Conservation (phyloP, 2,329 filamentous ascomycete species). For the Endoconidiophora laricicola region DNA sequence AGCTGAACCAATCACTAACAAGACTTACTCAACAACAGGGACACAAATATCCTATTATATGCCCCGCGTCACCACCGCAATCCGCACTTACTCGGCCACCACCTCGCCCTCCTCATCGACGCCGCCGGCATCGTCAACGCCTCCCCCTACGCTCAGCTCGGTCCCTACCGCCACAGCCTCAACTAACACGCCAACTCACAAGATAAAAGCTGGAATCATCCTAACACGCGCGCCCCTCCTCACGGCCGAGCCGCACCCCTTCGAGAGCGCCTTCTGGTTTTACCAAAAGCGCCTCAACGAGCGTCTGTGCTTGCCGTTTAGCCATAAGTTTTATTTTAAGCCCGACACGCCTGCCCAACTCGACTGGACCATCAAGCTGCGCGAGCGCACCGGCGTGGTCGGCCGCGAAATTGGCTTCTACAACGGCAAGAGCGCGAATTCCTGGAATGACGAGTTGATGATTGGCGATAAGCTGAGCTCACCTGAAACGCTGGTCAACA, state of each 20-base stretch:
- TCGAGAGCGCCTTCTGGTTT: constrained; percentile 87
- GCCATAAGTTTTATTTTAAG: constrained; percentile 88
- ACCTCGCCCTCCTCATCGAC: constrained; percentile 15
- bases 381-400: constrained; percentile 53
- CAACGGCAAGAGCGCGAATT: constrained; percentile 48
- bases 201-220: constrained; percentile 51
- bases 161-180: constrained; percentile 11
- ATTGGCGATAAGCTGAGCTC: constrained; percentile 54
- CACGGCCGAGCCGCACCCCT: constrained; percentile 66
- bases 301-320: constrained; percentile 73
- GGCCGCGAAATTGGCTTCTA: constrained; percentile 77
- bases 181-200: constrained; percentile 23
- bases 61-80: constrained; percentile 1
- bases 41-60: constrained; percentile 1
- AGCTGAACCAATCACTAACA: neutral
- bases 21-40: neutral
- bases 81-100: constrained; percentile 20
- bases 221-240: constrained; percentile 78
- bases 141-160: constrained; percentile 14
- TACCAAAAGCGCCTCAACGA: constrained; percentile 97
- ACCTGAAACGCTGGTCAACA: constrained; percentile 47
- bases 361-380: constrained; percentile 79
- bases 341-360: constrained; percentile 66
- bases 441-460: constrained; percentile 84
- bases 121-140: constrained; percentile 14